Conservation (phyloP, 306 rosid genomes). For the Biancaea sappan region DNA sequence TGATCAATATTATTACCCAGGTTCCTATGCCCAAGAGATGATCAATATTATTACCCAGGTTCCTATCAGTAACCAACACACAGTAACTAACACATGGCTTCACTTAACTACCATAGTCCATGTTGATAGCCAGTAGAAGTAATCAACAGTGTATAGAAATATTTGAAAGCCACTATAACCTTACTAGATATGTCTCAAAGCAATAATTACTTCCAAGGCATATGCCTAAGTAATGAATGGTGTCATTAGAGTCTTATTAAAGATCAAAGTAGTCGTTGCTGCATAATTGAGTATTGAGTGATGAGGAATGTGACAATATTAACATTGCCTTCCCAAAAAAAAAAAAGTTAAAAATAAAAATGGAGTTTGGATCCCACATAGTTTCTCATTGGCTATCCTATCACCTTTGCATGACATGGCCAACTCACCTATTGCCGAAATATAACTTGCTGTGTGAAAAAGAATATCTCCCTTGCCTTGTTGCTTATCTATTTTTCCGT, state of each 20-base stretch:
- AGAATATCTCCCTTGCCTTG: slow-evolving; percentile 10
- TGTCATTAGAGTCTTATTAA: slow-evolving; percentile 3
- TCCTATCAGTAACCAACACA: too few species aligned
- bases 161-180: background rate
- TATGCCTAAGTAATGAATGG: background rate
- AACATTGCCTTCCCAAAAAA: background rate
- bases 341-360: background rate
- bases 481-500: slow-evolving; percentile 25
- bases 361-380: background rate
- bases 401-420: slow-evolving; percentile 17
- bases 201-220: background rate
- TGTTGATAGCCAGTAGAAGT: slow-evolving; percentile 10
- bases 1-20: too few species aligned
- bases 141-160: background rate
- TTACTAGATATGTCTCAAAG: slow-evolving; percentile 5
- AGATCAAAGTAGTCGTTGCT: slow-evolving; percentile 15
- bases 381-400: slow-evolving; percentile 1
- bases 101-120: background rate
- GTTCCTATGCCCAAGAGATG: too few species aligned
- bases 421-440: background rate
- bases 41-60: too few species aligned
- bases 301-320: background rate
- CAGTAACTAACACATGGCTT: too few species aligned
- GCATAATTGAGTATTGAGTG: background rate
- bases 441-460: background rate